Percentiles rank a stretch among this genome's conserved stretches.
phyloP scores from a whole-genome alignment of 2,329 filamentous ascomycete species.

The Fusarium pseudocircinatum region DNA sequence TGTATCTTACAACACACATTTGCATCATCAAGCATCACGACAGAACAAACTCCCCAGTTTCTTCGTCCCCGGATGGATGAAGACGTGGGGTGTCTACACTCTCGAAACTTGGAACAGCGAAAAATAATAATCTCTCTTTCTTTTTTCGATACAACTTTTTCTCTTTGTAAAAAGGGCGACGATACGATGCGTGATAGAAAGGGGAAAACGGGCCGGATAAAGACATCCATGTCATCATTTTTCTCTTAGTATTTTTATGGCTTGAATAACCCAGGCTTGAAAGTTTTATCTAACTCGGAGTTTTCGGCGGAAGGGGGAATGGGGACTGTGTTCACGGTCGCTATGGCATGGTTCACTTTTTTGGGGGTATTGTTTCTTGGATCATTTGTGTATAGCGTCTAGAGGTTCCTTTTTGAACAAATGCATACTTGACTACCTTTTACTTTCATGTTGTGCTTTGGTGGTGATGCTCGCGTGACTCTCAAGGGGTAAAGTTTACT shows the following conservation, averaged over 20 bases:
- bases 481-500: background rate
- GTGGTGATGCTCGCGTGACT: background rate
- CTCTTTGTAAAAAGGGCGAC: conserved; percentile 7
- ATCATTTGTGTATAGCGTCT: conserved; percentile 18
- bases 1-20: background rate
- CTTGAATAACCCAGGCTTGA: background rate
- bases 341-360: background rate
- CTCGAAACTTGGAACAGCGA: conserved; percentile 8
- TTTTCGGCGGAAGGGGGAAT: background rate
- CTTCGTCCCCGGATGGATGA: conserved; percentile 22
- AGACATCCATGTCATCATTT: conserved; percentile 2
- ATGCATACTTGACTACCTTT: background rate
- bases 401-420: conserved; percentile 6
- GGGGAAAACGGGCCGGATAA: background rate
- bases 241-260: background rate
- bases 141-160: background rate
- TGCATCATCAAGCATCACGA: conserved; percentile 13
- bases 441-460: background rate
- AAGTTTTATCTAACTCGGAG: conserved; percentile 9
- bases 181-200: conserved; percentile 24
- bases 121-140: conserved; percentile 9
- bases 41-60: background rate
- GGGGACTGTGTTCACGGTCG: conserved; percentile 3
- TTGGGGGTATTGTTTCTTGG: conserved; percentile 1
- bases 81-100: background rate